phyloP scores from a whole-genome alignment of 257 asterid species.

The Perilla frutescens region DNA sequence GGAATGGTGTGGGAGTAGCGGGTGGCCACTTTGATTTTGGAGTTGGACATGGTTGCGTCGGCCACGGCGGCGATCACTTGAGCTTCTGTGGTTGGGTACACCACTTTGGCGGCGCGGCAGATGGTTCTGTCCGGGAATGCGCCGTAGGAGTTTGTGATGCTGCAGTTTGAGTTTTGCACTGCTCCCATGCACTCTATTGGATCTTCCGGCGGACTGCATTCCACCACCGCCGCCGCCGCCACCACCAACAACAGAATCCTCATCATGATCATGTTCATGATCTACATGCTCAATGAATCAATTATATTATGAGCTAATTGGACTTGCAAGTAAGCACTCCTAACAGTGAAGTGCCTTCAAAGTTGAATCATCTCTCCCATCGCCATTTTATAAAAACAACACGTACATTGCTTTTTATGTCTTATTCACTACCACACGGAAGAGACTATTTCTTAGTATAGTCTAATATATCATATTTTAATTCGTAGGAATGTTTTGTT shows the following conservation, averaged over 20 bases:
- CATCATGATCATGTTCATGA: not conserved
- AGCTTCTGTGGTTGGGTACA: conserved; percentile 54
- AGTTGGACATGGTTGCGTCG: conserved; percentile 38
- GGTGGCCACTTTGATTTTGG: conserved; percentile 57
- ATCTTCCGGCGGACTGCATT: conserved; percentile 56
- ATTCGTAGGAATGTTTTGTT: too few species aligned
- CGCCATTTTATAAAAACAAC: too few species aligned
- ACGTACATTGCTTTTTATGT: too few species aligned
- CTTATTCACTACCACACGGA: too few species aligned
- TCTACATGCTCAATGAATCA: not conserved
- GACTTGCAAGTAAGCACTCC: not conserved
- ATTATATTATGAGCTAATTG: not conserved
- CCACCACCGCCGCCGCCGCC: not conserved
- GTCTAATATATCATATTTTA: too few species aligned
- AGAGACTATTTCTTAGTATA: too few species aligned
- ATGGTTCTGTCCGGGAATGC: conserved; percentile 61
- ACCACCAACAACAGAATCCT: not conserved
- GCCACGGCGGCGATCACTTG: conserved; percentile 59
- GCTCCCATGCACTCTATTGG: conserved; percentile 52
- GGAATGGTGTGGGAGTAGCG: conserved; percentile 72
- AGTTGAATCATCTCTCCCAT: conserved; percentile 14
- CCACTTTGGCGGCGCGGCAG: conserved; percentile 58
- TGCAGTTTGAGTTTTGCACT: conserved; percentile 46
- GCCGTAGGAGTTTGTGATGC: conserved; percentile 62
- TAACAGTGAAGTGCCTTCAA: conserved; percentile 33